Evolutionary conservation across 495 filamentous ascomycete species (phyloP), one percentile per base, ranked within the genome.

Genomic region (Xylaria palmicola): DNA sequence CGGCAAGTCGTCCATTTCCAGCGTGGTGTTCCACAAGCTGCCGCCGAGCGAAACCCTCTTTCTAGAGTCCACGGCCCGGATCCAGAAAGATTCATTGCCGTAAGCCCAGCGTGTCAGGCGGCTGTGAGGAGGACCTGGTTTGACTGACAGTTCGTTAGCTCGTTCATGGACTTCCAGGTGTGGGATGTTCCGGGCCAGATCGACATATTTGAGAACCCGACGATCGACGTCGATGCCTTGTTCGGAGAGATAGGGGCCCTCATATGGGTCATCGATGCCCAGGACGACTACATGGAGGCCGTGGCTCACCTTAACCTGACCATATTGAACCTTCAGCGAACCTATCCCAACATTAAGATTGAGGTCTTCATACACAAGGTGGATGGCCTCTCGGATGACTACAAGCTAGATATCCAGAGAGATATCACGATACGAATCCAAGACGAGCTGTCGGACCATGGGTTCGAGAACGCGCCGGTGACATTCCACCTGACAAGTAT

Each of bases 291-390:
- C 68, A 83, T 96, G 40, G 90, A 96, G 70, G 88, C 92, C 29
- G 88, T 98, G 54, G 82, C 85, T 39, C 86, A 89, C n/a, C 83
- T 98, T 12, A 95, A 93, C 74, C 78, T 82, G 43, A 94, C 91
- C 15, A 93, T 97, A 67, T 73, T 97, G 52, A 87, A 90, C 53
- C 86, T 98, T 2, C 91, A 96, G 70, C 84, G 90, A 56, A 85
- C 83, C 57, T 95, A 96, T 67, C 92, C 93, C 0, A 87, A 87
- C 66, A 92, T 97, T 75, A 96, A 97, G 74, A 89, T 98, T 54
- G 91, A 96, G 64, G 93, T 98, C 30, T 97, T 98, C 75, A 95
- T 98, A 63, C 95, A 98, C 79, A 98, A 98, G 68, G 92, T 96
- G 10, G 94, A 98, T 68, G 93, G 90, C 3, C 82, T 98, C 9